phyloP scores from a whole-genome alignment of 2,329 filamentous ascomycete species.

The Phialophora macrospora region DNA sequence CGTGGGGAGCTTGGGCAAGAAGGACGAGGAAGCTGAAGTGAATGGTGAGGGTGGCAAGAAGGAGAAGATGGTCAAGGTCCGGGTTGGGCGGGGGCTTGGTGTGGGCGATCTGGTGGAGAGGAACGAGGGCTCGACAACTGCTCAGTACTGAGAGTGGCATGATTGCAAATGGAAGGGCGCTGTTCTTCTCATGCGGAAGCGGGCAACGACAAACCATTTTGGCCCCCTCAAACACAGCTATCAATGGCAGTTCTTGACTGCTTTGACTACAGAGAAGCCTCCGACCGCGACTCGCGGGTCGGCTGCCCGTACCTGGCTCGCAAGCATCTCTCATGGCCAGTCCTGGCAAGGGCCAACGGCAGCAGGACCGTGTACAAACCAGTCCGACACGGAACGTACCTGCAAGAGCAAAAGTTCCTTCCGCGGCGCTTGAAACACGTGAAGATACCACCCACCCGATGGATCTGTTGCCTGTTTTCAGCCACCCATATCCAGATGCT shows the following conservation, averaged over 20 bases:
- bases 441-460: neutral
- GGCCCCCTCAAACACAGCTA: neutral
- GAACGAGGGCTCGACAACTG: constrained; percentile 46
- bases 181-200: neutral
- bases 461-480: neutral
- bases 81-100: constrained; percentile 78
- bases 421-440: neutral
- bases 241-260: neutral
- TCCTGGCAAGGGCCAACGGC: neutral
- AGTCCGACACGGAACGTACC: neutral
- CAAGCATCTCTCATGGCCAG: neutral
- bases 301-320: neutral
- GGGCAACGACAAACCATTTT: neutral
- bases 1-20: constrained; percentile 64
- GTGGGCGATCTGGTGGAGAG: constrained; percentile 66
- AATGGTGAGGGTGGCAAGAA: constrained; percentile 58
- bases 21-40: constrained; percentile 60
- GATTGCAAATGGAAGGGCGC: neutral
- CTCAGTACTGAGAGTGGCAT: constrained; percentile 28
- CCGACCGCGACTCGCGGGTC: neutral
- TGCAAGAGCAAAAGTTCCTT: neutral
- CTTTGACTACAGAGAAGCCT: neutral
- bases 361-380: neutral
- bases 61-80: constrained; percentile 78
- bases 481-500: neutral